Evolutionary conservation across 208 protist species (phyloP), one percentile per base, ranked within the genome.

Genomic region (Trypanosoma rangeli): DNA sequence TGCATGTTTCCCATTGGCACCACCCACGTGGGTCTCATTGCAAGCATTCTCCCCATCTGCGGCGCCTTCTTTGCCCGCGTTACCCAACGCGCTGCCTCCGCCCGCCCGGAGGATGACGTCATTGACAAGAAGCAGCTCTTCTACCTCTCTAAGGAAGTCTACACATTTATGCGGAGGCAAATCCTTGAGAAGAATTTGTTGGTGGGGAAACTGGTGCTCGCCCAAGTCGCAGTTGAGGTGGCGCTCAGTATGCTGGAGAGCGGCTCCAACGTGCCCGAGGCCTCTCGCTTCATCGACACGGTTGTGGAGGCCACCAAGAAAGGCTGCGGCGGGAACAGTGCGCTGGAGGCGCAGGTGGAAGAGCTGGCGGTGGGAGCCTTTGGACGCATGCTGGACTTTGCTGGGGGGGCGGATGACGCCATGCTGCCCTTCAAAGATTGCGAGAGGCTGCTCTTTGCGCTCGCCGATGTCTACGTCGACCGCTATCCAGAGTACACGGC

Each of bases 131-230:
- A 84, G 61, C 85, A 91, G 59, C 84, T 83, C 71, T 77, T 88
- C 35, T 84, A 78, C 63, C 86, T 83, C 65, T 81, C 84, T 20
- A 90, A 87, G 52, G 87, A 93, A 35, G 74, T 92, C 1, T 49
- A 83, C 4, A 70, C 54, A 12, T 95, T 89, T 64, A 68, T 89
- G 28, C 80, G 83, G 28, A 54, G 37, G 5, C 62, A 83, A 29
- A 68, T 91, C 20, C 54, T 91, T 50, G 85, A 95, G 24, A 70
- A 65, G 12, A 46, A 68, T 3, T n/a, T 39, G 24, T 84, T 84
- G 74, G 63, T 81, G 31, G 39, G 56, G 3, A 74, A 81, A 58
- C 59, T 73, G 29, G 26, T 31, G 29, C 68, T 91, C 12, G 54
- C 84, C 15, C 16, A 66, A 28, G 50, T 70, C 22, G 66, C 73